Percentiles rank a stretch among this genome's conserved stretches.
Evolutionary conservation across 495 filamentous ascomycete species (phyloP).

Genomic region (Aspergillus nidulans): DNA sequence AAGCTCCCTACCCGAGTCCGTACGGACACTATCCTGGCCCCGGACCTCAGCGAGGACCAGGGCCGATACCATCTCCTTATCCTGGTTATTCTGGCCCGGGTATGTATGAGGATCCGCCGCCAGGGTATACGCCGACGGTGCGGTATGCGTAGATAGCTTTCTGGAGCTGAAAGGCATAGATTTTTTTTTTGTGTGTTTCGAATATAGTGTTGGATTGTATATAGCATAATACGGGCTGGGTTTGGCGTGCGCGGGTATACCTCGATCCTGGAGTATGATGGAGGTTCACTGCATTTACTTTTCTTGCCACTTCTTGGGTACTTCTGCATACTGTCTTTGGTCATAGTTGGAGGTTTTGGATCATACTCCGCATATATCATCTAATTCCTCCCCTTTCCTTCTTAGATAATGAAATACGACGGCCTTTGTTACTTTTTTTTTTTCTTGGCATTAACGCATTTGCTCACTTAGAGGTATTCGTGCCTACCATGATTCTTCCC

Average conservation of each 20-base stretch:
- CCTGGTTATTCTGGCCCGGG: neutral
- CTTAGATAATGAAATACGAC: neutral
- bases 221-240: neutral
- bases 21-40: neutral
- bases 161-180: neutral
- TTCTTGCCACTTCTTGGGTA: neutral
- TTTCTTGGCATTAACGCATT: neutral
- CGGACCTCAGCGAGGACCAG: conserved; percentile 10
- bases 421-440: neutral
- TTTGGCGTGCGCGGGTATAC: neutral
- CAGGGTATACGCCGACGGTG: conserved; percentile 6
- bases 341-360: neutral
- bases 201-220: neutral
- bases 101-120: conserved; percentile 3
- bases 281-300: conserved; percentile 4
- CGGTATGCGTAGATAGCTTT: conserved; percentile 7
- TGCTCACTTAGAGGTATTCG: no score
- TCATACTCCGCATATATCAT: neutral
- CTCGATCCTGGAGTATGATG: neutral
- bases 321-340: neutral
- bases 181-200: neutral
- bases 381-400: neutral
- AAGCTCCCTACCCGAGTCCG: conserved; percentile 5
- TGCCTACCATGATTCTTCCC: no score
- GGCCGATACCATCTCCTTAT: conserved; percentile 5